These are phyloP conservation scores for Balansia obtecta DNA, from an alignment of 2,329 filamentous ascomycete species.

Conservation along the genomic window DNA sequence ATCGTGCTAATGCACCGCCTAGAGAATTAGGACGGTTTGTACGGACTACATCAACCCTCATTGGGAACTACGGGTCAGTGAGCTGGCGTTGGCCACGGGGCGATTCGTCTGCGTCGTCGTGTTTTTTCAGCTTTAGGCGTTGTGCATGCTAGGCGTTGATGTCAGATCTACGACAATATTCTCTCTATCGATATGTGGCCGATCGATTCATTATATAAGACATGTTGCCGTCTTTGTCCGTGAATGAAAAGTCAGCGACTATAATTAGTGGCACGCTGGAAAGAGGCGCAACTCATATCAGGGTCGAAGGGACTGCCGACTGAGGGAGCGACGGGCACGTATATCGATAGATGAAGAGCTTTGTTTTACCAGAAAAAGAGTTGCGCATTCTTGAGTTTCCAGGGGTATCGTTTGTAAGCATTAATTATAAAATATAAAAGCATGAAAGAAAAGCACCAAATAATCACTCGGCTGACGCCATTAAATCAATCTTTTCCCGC, in stretches of 20 bases:
- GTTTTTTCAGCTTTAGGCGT: neutral
- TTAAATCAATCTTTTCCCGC: neutral
- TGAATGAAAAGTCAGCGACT: neutral
- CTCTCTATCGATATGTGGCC: neutral
- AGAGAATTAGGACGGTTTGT: too few relatives aligned
- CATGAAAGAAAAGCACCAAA: neutral
- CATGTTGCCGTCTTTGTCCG: neutral
- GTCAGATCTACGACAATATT: neutral
- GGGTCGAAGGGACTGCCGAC: neutral
- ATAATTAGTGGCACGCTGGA: neutral
- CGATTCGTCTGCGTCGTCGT: neutral
- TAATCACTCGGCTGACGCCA: neutral
- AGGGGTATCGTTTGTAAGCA: constrained; percentile 1
- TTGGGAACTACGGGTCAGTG: neutral
- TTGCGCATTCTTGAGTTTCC: neutral
- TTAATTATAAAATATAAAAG: neutral
- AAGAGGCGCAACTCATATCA: neutral
- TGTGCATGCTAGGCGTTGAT: neutral
- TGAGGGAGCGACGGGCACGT: neutral
- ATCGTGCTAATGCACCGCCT: too few relatives aligned
- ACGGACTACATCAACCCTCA: too few relatives aligned
- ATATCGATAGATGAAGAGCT: neutral
- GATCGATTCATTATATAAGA: neutral
- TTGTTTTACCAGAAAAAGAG: neutral
- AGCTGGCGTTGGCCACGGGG: neutral